Conservation (phyloP, 179 eudicot genomes). For the Corrigiola litoralis region DNA sequence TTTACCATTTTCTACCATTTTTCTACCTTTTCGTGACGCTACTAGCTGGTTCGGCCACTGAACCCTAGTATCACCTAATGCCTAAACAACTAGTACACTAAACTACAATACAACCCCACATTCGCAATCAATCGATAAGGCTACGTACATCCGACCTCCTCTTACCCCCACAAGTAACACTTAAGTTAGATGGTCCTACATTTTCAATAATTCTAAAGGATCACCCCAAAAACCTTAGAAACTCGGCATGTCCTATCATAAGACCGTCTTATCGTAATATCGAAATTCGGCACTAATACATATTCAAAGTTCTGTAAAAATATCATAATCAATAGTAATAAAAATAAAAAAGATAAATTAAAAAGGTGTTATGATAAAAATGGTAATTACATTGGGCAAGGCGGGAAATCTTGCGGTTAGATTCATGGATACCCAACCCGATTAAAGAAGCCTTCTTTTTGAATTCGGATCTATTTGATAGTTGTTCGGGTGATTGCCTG, state of each 20-base stretch:
- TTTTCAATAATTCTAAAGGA: not conserved
- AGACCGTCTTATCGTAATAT: too few relatives aligned
- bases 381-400: conserved; percentile 53
- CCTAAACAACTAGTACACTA: too few relatives aligned
- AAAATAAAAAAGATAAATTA: not conserved
- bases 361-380: not conserved
- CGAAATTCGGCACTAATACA: too few relatives aligned
- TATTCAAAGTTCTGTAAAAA: too few relatives aligned
- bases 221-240: not conserved
- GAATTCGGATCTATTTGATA: conserved; percentile 61
- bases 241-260: not conserved
- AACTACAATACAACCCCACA: too few relatives aligned
- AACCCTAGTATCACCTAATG: too few relatives aligned
- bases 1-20: too few relatives aligned
- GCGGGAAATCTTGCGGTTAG: conserved; percentile 59
- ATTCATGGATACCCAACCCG: conserved; percentile 61
- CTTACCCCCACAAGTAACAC: not conserved
- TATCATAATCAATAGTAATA: too few relatives aligned
- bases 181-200: too few relatives aligned
- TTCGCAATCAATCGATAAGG: too few relatives aligned
- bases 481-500: conserved; percentile 10
- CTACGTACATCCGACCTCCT: not conserved
- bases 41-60: too few relatives aligned
- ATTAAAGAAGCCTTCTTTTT: conserved; percentile 65
- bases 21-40: too few relatives aligned